Evolutionary conservation across 2,329 filamentous ascomycete genomes (phyloP), one percentile per base, ranked within the genome.

Genomic region (Knoxdaviesia capensis): DNA sequence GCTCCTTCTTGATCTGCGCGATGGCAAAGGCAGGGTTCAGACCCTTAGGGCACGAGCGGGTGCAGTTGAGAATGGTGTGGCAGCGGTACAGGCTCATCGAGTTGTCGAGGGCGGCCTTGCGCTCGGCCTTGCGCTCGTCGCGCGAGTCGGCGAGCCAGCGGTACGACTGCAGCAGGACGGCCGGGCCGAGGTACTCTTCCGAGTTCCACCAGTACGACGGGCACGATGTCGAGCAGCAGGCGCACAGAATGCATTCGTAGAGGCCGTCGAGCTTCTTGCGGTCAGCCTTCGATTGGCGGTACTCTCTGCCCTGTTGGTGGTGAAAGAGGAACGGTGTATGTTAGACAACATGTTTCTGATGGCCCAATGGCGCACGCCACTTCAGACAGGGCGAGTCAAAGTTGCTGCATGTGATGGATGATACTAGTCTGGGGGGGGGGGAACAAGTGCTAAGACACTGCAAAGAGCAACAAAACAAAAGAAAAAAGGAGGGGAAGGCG

Each of bases 141-240:
- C 90, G 80, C 37, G 84, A 92, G 61, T 98, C 90, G 56, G 79
- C 81, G 51, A 98, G 71, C 90, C 90, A 98, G 58, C 88, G 78
- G 77, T 96, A 98, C 6, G 86, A 94, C 67, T 98, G 90, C 51
- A 98, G 77, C 42, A 98, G 80, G 47, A 98, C 84, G 51, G 90
- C 90, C 46, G 90, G 90, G 48, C 90, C 90, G 41, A 98, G 83
- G 68, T 98, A 98, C 64, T 96, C 87, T 66, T 96, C 87, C 52
- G 80, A 78, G 71, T 98, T 98, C 90, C 90, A 98, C 90, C 90
- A 98, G 73, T 98, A 98, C 11, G 86, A 94, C n/a, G 90, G 90
- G 72, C 90, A 98, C 39, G 88, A 94, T 28, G 90, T 98, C 51
- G 83, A 90, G 77, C 90, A 98, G 78, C 90, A 98, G 53, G 88